These are phyloP conservation scores for Mycena belliarum DNA, from an alignment of 768 basidiomycete species.

Conservation along the genomic window DNA sequence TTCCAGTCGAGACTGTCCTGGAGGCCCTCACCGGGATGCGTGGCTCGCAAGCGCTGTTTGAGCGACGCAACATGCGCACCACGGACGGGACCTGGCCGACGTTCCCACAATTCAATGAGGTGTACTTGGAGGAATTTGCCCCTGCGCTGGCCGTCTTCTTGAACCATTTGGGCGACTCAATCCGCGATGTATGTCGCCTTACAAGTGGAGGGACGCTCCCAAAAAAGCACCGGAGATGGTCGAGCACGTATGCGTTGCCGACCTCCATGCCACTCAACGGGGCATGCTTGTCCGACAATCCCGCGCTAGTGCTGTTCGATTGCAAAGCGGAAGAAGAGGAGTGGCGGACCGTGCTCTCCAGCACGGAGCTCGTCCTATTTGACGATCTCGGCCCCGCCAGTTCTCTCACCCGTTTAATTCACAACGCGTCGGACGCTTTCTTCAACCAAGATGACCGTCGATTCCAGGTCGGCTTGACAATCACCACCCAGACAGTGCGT, in stretches of 20 bases:
- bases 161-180: background rate
- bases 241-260: background rate
- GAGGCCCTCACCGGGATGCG: background rate
- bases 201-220: background rate
- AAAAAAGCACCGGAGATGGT: conserved; percentile 5
- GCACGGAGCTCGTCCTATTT: background rate
- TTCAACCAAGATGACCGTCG: conserved; percentile 13
- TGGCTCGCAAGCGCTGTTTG: background rate
- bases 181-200: conserved; percentile 2
- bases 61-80: background rate
- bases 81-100: conserved; percentile 1
- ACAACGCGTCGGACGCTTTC: conserved; percentile 3
- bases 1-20: background rate
- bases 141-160: background rate
- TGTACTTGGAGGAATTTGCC: background rate
- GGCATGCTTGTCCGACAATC: background rate
- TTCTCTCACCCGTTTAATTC: background rate
- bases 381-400: background rate
- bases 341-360: background rate
- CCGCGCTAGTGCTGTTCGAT: conserved; percentile 10
- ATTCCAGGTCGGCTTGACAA: conserved; percentile 9
- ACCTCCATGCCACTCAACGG: background rate
- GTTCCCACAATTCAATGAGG: background rate
- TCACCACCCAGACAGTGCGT: background rate
- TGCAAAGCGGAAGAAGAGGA: conserved; percentile 2